Percentiles rank a stretch among this genome's conserved stretches.
Conservation (phyloP, 495 filamentous ascomycete species). For the Xylaria curta region DNA sequence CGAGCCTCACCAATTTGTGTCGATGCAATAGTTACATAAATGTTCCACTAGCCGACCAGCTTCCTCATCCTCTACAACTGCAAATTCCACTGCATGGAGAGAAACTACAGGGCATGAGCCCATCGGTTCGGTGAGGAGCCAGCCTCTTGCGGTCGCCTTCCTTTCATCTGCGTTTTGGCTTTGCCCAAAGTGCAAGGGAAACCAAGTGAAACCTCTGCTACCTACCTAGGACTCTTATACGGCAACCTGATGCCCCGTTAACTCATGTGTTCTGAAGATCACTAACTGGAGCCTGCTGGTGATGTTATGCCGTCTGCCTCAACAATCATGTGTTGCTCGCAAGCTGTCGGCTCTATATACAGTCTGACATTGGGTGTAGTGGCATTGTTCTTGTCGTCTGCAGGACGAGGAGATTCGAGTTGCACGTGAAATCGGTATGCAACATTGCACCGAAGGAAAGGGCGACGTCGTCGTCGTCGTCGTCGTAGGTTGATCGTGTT, state of each 20-base stretch:
- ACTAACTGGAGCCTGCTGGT: background rate
- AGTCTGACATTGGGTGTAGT: background rate
- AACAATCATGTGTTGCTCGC: background rate
- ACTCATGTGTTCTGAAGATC: background rate
- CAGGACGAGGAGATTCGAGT: background rate
- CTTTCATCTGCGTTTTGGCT: background rate
- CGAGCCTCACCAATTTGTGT: background rate
- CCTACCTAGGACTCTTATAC: background rate
- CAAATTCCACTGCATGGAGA: background rate
- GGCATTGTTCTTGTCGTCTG: background rate
- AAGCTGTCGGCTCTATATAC: background rate
- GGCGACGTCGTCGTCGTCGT: background rate
- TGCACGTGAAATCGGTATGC: background rate
- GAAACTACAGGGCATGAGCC: background rate
- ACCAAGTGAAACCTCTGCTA: background rate
- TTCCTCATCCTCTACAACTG: background rate
- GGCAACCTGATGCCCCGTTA: background rate
- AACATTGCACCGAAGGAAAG: background rate
- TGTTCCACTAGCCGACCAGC: background rate
- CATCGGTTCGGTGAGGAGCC: conserved; percentile 9
- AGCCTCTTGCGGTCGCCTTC: background rate
- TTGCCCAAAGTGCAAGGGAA: background rate
- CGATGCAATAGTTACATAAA: background rate
- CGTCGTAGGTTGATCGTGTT: background rate
- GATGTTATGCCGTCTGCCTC: background rate